Evolutionary conservation across 148 eudicot genomes (phyloP).

Genomic region (Mesembryanthemum crystallinum): DNA sequence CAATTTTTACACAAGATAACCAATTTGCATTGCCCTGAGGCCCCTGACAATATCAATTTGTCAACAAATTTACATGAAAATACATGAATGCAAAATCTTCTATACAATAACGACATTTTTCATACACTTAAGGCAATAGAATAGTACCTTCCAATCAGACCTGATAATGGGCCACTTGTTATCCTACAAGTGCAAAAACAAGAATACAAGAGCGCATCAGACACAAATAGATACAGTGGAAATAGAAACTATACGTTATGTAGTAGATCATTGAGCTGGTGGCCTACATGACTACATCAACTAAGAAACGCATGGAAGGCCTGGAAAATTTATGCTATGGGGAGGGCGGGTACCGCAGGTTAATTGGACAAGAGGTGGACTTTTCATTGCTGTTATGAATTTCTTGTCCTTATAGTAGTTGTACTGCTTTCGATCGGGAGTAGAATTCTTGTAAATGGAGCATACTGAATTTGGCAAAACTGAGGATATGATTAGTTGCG

Average conservation of each 20-base stretch:
- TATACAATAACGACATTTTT: neutral
- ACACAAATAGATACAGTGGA: constrained; percentile 10
- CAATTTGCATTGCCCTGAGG: neutral
- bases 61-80: neutral
- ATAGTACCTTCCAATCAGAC: constrained; percentile 88
- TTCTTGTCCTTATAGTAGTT: too few relatives aligned
- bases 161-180: constrained; percentile 93
- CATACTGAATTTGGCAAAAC: too few relatives aligned
- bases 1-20: neutral
- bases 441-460: too few relatives aligned
- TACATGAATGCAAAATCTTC: neutral
- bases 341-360: too few relatives aligned
- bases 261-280: neutral
- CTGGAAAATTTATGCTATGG: too few relatives aligned
- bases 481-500: too few relatives aligned
- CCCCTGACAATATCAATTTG: neutral
- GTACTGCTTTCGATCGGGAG: too few relatives aligned
- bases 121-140: constrained; percentile 1
- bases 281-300: too few relatives aligned
- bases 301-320: too few relatives aligned
- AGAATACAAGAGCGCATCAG: constrained; percentile 18
- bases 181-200: constrained; percentile 52
- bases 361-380: too few relatives aligned
- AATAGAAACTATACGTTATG: neutral
- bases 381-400: too few relatives aligned